phyloP scores from a whole-genome alignment of 2,329 filamentous ascomycete genomes.

The Aureobasidium mangrovei region DNA sequence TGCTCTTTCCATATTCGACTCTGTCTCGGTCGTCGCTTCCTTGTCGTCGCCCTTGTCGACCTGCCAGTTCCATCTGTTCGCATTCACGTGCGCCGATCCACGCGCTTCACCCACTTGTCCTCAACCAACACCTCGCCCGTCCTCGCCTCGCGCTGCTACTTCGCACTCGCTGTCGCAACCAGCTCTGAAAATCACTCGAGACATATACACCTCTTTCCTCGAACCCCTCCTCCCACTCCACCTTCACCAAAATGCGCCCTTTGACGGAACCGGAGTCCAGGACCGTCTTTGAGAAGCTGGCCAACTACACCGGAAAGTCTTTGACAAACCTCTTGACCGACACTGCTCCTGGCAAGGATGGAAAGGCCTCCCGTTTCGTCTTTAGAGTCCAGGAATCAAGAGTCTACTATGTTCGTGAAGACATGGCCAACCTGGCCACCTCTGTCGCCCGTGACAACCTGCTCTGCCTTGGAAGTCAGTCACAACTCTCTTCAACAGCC shows the following conservation, averaged over 20 bases:
- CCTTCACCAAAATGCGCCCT: conserved; percentile 56
- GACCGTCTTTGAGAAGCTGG: conserved; percentile 83
- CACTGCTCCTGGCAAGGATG: conserved; percentile 44
- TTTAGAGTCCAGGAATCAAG: conserved; percentile 75
- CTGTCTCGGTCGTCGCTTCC: no score
- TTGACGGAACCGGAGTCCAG: conserved; percentile 72
- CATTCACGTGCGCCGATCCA: not conserved
- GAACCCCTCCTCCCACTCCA: not conserved
- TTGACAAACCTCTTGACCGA: conserved; percentile 62
- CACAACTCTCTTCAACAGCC: no score
- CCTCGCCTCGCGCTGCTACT: no score
- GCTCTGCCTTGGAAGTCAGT: conserved; percentile 63
- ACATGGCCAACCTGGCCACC: conserved; percentile 83
- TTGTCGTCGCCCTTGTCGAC: no score
- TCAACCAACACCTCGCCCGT: no score
- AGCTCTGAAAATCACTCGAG: no score
- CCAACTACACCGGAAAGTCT: conserved; percentile 81
- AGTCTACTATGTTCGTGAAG: conserved; percentile 87
- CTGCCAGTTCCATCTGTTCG: not conserved
- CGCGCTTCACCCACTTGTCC: not conserved
- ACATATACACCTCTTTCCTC: not conserved
- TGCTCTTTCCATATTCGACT: not conserved
- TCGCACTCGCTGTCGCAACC: no score
- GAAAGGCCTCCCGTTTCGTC: conserved; percentile 54
- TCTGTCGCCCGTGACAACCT: conserved; percentile 74